Evolutionary conservation across 164 flowering plant genomes (phyloP).

Genomic region (Vitis cinerea): DNA sequence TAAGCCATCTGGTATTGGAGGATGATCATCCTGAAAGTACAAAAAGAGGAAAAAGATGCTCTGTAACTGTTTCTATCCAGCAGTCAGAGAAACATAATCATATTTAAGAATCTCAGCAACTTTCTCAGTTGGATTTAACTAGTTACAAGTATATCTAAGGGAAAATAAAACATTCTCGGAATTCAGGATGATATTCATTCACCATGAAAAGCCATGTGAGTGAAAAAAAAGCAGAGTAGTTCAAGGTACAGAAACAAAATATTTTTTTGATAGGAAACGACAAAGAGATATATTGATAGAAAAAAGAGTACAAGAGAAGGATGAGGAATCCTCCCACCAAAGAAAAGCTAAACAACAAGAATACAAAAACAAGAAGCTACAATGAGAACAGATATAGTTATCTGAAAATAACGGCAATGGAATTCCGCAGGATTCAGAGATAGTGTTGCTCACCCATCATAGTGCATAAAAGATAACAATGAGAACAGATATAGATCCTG

Average conservation of each 20-base stretch:
- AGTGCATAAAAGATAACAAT: background rate
- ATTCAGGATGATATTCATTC: background rate
- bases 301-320: too few species aligned
- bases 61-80: background rate
- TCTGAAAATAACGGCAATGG: too few species aligned
- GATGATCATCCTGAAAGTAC: constrained; percentile 79
- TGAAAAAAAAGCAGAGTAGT: too few species aligned
- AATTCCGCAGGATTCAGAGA: background rate
- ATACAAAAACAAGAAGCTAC: too few species aligned
- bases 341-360: too few species aligned
- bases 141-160: background rate
- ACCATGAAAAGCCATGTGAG: background rate
- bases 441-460: background rate
- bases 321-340: too few species aligned
- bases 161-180: background rate
- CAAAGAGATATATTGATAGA: too few species aligned
- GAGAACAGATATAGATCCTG: background rate
- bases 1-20: constrained; percentile 92
- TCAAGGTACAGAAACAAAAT: too few species aligned
- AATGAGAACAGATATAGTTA: too few species aligned
- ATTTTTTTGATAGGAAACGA: too few species aligned
- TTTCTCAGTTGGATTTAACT: background rate
- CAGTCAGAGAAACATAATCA: background rate
- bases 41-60: constrained; percentile 5
- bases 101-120: background rate